A percentile compares a stretch with the other conserved stretches of the same genome.
Evolutionary conservation across 345 rosid species (phyloP).

Genomic region (Linum usitatissimum): DNA sequence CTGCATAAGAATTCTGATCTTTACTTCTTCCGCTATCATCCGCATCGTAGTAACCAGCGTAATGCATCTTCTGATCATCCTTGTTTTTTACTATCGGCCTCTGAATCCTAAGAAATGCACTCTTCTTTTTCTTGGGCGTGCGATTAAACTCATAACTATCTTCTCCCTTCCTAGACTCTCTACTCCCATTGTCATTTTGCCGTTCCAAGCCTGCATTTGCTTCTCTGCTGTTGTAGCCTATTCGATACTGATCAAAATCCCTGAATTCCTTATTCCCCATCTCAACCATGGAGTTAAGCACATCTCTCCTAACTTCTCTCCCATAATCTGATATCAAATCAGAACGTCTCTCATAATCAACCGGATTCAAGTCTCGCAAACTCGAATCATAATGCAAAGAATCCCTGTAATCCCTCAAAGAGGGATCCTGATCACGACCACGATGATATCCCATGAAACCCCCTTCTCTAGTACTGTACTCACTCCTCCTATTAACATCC

Average conservation of each 20-base stretch:
- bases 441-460: slow-evolving; percentile 14
- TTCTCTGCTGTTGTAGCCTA: slow-evolving; percentile 21
- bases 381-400: slow-evolving; percentile 8
- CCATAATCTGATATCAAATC: slow-evolving; percentile 18
- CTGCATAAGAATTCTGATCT: slow-evolving; percentile 29
- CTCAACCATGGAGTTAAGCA: slow-evolving; percentile 17
- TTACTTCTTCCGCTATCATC: slow-evolving; percentile 38
- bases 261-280: slow-evolving; percentile 16
- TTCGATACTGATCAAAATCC: slow-evolving; percentile 21
- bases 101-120: slow-evolving; percentile 81
- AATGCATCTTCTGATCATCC: slow-evolving; percentile 37
- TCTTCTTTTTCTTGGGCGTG: slow-evolving; percentile 64
- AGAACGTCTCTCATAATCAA: slow-evolving; percentile 20
- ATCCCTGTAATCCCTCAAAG: slow-evolving; percentile 29
- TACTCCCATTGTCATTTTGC: slow-evolving; percentile 10
- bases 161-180: slow-evolving; percentile 33
- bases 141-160: slow-evolving; percentile 32
- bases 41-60: slow-evolving; percentile 21
- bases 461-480: slow-evolving; percentile 23
- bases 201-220: slow-evolving; percentile 24
- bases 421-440: slow-evolving; percentile 29
- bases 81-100: slow-evolving; percentile 34
- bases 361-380: slow-evolving; percentile 25
- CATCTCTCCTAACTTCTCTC: slow-evolving; percentile 21
- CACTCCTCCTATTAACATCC: slow-evolving; percentile 16